These are phyloP conservation scores for Schizothecium vesticola DNA, from an alignment of 495 filamentous ascomycete genomes.

Conservation along the genomic window DNA sequence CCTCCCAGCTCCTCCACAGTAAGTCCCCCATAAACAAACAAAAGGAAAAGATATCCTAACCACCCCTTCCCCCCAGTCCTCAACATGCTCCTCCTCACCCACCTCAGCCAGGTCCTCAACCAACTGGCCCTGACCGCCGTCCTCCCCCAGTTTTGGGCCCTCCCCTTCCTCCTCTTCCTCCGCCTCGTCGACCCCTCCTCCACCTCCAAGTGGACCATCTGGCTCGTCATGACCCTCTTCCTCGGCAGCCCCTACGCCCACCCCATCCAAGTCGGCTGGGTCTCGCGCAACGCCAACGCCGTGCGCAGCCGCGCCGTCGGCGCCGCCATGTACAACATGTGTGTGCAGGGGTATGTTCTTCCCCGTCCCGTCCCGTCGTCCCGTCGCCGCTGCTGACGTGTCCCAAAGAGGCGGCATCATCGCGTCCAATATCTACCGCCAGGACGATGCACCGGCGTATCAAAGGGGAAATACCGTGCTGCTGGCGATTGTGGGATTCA, in stretches of 20 bases:
- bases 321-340: slow-evolving; percentile 59
- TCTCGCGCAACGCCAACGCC: slow-evolving; percentile 45
- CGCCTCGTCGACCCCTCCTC: slow-evolving; percentile 38
- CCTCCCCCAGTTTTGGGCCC: slow-evolving; percentile 24
- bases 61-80: slow-evolving; percentile 38
- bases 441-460: slow-evolving; percentile 3
- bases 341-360: slow-evolving; percentile 30
- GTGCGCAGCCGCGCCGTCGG: slow-evolving; percentile 60
- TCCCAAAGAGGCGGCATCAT: slow-evolving; percentile 48
- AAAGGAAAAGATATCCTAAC: slow-evolving; percentile 42
- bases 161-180: slow-evolving; percentile 52
- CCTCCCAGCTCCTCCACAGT: slow-evolving; percentile 34
- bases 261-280: slow-evolving; percentile 39
- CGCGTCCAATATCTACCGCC: slow-evolving; percentile 30
- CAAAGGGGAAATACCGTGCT: slow-evolving; percentile 3
- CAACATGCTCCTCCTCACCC: slow-evolving; percentile 44
- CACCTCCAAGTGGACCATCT: slow-evolving; percentile 48
- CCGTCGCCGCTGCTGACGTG: not conserved
- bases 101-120: slow-evolving; percentile 40
- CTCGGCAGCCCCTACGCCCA: slow-evolving; percentile 49
- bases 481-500: not conserved
- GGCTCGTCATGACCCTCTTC: slow-evolving; percentile 51
- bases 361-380: not conserved
- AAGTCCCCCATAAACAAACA: not conserved
- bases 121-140: slow-evolving; percentile 20